Percentiles rank a stretch among this genome's conserved stretches.
These are phyloP conservation scores for Strobilomyces echinocephalus DNA, from an alignment of 768 basidiomycete genomes.

Conservation along the genomic window DNA sequence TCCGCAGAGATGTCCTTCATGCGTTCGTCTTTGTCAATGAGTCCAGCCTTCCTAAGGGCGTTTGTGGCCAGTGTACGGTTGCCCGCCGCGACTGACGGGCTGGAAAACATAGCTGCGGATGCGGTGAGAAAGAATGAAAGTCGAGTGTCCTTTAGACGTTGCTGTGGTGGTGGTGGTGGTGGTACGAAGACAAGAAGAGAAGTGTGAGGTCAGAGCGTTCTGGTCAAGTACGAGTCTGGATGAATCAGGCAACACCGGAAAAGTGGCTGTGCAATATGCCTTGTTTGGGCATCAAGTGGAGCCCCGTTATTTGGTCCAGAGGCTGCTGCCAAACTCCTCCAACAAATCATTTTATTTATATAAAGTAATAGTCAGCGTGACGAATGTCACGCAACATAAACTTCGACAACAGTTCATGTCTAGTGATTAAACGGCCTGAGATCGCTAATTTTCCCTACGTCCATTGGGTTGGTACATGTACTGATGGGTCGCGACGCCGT, in stretches of 20 bases:
- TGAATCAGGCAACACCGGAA: conserved; percentile 16
- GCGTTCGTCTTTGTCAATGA: conserved; percentile 69
- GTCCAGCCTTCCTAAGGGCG: conserved; percentile 65
- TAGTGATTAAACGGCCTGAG: background rate
- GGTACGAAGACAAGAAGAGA: conserved; percentile 16
- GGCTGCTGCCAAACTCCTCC: conserved; percentile 24
- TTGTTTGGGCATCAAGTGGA: conserved; percentile 14
- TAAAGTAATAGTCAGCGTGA: conserved; percentile 10
- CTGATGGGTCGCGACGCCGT: conserved; percentile 33
- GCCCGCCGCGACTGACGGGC: conserved; percentile 54
- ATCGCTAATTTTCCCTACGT: conserved; percentile 26
- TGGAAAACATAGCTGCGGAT: conserved; percentile 48
- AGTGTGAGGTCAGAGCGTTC: background rate
- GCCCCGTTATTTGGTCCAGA: conserved; percentile 20
- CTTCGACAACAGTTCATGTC: too few species aligned
- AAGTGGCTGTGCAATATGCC: conserved; percentile 22
- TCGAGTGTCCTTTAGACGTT: background rate
- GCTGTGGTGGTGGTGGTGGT: background rate
- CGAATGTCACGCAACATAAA: conserved; percentile 15
- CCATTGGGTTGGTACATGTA: conserved; percentile 48
- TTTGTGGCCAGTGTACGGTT: conserved; percentile 54
- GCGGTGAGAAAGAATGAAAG: background rate
- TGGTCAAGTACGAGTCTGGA: conserved; percentile 9
- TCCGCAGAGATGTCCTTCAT: conserved; percentile 66
- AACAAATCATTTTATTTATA: background rate